Base-by-base conservation (phyloP, 164 flowering plant species). In the Vitis rupestris region DNA sequence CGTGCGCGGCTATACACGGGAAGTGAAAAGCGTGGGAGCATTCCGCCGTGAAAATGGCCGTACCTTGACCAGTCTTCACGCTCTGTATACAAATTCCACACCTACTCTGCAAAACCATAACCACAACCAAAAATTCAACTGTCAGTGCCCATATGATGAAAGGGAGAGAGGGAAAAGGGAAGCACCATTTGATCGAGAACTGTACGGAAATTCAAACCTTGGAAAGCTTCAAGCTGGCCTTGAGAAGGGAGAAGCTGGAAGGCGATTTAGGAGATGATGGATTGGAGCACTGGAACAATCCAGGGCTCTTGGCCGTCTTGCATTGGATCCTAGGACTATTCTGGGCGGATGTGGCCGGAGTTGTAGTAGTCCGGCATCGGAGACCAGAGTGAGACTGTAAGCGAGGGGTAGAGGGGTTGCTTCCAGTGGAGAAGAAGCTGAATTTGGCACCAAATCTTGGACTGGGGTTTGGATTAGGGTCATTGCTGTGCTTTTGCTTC, bases 1-100 rank as follows among this genome's bases (percentile, higher is more conserved):
- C 85, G 63, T 86, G 88, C 0, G 87, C 69, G 4, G 94, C 84
- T 14, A 93, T 80, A 83, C 99, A 95, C 0, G 93, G 91, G 69
- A 95, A 91, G 64, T 95, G 98, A 66, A 95, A 95, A 1, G 87
- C 72, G 64, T 95, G 99, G 2, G 91, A 80, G 75, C 99, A 95
- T 59, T 93, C 98, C 0, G 98, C 96, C 8, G 96, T 95, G 89
- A 86, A 93, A 15, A 95, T 91, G 44, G 97, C 98, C 10, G 81
- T 87, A 3, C 96, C 93, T 70, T 88, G 94, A 5, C 97, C 93
- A 0, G 86, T 78, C 70, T 91, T 95, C 79, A 92, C 87, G 66
- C 89, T 88, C 78, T 88, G 91, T 67, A 79, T 63, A 71, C 98
- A 95, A 13, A 92, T 80, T 67, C 97, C 99, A 65, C 99, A 95